Percentiles rank a stretch among this genome's conserved stretches.
phyloP scores from a whole-genome alignment of 257 asterid species.

The Cinchona pubescens region DNA sequence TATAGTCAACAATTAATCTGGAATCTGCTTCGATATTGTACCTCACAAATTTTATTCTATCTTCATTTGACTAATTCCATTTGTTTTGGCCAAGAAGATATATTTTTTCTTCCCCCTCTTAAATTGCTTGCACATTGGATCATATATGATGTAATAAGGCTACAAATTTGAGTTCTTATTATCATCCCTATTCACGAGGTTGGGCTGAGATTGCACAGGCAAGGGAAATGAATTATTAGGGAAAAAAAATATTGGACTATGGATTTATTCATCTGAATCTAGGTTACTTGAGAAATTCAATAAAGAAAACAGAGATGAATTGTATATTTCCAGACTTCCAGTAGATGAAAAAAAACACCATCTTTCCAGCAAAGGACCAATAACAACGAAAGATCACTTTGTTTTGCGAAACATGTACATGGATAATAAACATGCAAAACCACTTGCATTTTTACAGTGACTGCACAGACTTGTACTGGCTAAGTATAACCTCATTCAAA shows the following conservation, averaged over 20 bases:
- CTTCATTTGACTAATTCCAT: no score
- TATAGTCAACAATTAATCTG: background rate
- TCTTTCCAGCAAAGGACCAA: background rate
- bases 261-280: no score
- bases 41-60: background rate
- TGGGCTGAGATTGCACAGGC: no score
- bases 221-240: no score
- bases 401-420: constrained; percentile 11
- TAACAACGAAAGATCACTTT: background rate
- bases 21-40: background rate
- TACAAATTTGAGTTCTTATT: no score
- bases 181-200: no score
- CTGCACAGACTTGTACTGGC: constrained; percentile 7
- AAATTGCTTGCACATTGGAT: no score
- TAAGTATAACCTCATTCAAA: constrained; percentile 3
- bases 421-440: constrained; percentile 7
- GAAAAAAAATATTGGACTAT: no score
- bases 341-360: background rate
- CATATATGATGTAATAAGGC: no score
- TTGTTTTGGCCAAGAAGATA: no score
- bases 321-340: background rate
- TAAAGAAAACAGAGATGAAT: background rate
- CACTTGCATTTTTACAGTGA: background rate
- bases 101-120: no score
- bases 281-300: background rate